Base-by-base conservation (phyloP, 495 filamentous ascomycete genomes). In the Cercophora samala region DNA sequence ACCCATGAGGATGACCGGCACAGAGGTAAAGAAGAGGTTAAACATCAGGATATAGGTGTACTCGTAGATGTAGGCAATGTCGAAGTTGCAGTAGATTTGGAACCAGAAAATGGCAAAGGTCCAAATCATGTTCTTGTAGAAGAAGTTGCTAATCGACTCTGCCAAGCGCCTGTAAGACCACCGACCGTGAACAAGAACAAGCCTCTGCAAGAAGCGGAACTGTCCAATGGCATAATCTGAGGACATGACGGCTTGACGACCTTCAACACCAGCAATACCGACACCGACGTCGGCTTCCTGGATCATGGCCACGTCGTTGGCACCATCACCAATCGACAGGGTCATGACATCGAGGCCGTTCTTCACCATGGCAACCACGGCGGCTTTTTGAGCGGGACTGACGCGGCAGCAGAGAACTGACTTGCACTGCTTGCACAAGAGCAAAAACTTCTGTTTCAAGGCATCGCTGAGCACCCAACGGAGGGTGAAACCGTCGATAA, bases 71-170 rank as follows among this genome's bases (percentile, higher is more conserved):
- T 98, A 98, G 24, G 93, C 90, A 71, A 93, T 90, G 79, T 99
- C 96, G 75, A 95, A 97, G 77, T 95, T 89, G 84, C 90, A 92
- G 80, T 90, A 98, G 64, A 95, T 90, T 77, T 95, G 93, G 80
- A 91, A 99, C 96, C 95, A 99, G 84, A 98, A 96, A 63, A 99
- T 89, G 24, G 92, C 87, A 72, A 97, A 92, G 18, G 93, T 97
- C 96, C 96, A 99, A 60, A 98, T 89, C 80, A 99, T 89, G 80
- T 97, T 98, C 91, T 99, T 99, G 86, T 99, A 99, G 83, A 99
- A 99, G 85, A 99, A 99, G 75, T 99, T 99, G 73, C 93, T 92
- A 70, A 94, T 97, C 26, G 91, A 90, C 83, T 99, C 96, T 60
- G 88, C 93, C 75, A 98, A 80, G 69, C 96, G 88, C 32, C 94